phyloP scores from a whole-genome alignment of 352 stramenopile genomes.

The Globisporangium mamillatum region DNA sequence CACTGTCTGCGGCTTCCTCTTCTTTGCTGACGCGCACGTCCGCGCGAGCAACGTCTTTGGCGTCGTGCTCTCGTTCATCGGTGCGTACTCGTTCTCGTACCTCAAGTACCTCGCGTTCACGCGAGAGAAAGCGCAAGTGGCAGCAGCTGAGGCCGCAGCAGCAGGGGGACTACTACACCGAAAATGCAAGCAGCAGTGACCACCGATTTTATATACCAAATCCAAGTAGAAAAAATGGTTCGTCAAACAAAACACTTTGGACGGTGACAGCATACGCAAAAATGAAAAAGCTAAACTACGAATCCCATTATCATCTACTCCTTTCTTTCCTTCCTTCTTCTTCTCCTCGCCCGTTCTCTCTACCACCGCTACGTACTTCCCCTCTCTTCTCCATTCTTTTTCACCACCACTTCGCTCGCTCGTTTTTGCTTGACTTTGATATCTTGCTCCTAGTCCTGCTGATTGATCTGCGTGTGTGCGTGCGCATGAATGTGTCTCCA shows the following conservation, averaged over 20 bases:
- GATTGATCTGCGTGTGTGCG: not conserved
- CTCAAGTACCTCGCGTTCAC: conserved; percentile 54
- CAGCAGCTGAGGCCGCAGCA: conserved; percentile 1
- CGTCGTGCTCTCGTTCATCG: conserved; percentile 62
- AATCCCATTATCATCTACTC: conserved; percentile 1
- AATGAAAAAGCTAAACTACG: conserved; percentile 1
- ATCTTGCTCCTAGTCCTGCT: not conserved
- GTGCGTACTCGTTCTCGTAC: conserved; percentile 74
- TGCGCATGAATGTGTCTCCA: not conserved
- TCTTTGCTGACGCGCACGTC: conserved; percentile 55
- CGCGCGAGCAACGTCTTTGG: conserved; percentile 44
- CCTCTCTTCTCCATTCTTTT: not conserved
- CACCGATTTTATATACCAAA: too few species aligned
- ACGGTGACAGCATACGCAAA: too few species aligned
- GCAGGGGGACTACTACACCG: not conserved
- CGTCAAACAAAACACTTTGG: too few species aligned
- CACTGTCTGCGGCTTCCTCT: conserved; percentile 52
- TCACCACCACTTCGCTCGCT: not conserved
- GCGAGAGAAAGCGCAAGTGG: conserved; percentile 2
- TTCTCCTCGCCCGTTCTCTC: not conserved
- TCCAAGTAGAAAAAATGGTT: too few species aligned
- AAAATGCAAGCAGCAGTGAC: conserved; percentile 7
- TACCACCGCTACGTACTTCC: not conserved
- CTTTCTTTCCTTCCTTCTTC: not conserved
- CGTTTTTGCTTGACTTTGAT: not conserved